Evolutionary conservation across 176 grass and related monocot species (phyloP), one percentile per base, ranked within the genome.

Genomic region (Aegilops tauschii): DNA sequence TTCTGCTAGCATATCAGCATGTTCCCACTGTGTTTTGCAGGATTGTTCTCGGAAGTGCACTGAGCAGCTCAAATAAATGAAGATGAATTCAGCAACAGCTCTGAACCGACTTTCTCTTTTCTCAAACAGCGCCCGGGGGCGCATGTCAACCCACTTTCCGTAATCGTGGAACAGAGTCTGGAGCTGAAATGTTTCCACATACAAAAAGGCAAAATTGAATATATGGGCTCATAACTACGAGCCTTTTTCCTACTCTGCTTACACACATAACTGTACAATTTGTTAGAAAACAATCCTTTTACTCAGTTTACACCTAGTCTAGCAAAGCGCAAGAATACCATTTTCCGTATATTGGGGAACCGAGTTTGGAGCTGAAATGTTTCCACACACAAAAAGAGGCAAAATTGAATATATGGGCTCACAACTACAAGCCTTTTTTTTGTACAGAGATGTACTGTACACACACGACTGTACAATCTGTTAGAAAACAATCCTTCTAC

Each of bases 211-310:
- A 77, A 77, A 83, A 81, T 10, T 62, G 63, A 71, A 88, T 77
- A 20, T 52, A 76, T 18, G 40, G 52, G 12, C 82, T 64, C 52
- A 44, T 34, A 81, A 62, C 8, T 13, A 0, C 13, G 13, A 56
- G 52, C 61, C 40, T 82, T 84, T 54, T 71, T 85, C 82, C 1
- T 54, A 16, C 50, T 18, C 82, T 71, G 61, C 84, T 61, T 76
- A 82, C 68, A 28, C 4, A 63, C 50, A 68, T 2, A 8, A 81
- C 64, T 82, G 71, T 44, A 34, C 78, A 10, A 39, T 69, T 39
- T 87, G 89, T 91, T 88, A 84, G 81, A 81, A 81, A 18, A 13
- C 23, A 72, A 54, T 49, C 30, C 25, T 73, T 79, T 77, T 91
- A 77, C 50, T 42, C 29, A 54, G 54, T 78, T 82, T 82, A 81